Evolutionary conservation across 1,139 yeast genomes (phyloP).

Genomic region (Nakaseomyces bracarensis): DNA sequence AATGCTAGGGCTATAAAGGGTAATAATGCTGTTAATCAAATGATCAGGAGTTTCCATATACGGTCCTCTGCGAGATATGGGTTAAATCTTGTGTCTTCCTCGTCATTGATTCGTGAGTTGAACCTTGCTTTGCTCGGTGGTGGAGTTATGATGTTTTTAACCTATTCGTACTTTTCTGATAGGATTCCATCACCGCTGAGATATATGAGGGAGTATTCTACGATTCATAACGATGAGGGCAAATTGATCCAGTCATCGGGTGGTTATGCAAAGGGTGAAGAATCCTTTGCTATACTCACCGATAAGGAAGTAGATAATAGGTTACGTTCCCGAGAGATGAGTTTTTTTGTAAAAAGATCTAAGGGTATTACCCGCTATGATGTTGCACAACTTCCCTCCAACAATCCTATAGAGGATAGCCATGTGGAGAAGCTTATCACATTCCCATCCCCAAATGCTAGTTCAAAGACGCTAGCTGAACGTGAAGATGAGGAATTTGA

Average conservation of each 20-base stretch:
- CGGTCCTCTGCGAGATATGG: background rate
- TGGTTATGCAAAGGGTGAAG: slow-evolving; percentile 1
- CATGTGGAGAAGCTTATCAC: slow-evolving; percentile 80
- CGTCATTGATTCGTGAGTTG: background rate
- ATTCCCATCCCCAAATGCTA: slow-evolving; percentile 40
- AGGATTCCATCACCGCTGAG: slow-evolving; percentile 17
- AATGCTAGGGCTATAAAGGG: background rate
- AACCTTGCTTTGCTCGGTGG: slow-evolving; percentile 19
- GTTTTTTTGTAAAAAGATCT: slow-evolving; percentile 71
- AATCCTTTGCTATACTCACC: slow-evolving; percentile 36
- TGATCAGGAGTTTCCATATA: background rate
- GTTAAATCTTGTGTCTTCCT: background rate
- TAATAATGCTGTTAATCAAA: background rate
- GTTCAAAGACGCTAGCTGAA: slow-evolving; percentile 28
- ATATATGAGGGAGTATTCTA: slow-evolving; percentile 18
- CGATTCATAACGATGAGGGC: slow-evolving; percentile 7
- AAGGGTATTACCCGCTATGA: slow-evolving; percentile 92
- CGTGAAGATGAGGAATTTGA: slow-evolving; percentile 32
- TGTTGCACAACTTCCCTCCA: slow-evolving; percentile 80
- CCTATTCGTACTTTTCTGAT: slow-evolving; percentile 18
- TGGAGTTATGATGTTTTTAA: slow-evolving; percentile 14
- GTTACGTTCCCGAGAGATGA: slow-evolving; percentile 69
- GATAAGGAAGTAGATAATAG: slow-evolving; percentile 69
- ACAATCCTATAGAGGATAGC: slow-evolving; percentile 92
- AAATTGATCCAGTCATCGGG: background rate